These are phyloP conservation scores for Colletotrichum sp. DNA, from an alignment of 2,329 filamentous ascomycete genomes.

Conservation along the genomic window DNA sequence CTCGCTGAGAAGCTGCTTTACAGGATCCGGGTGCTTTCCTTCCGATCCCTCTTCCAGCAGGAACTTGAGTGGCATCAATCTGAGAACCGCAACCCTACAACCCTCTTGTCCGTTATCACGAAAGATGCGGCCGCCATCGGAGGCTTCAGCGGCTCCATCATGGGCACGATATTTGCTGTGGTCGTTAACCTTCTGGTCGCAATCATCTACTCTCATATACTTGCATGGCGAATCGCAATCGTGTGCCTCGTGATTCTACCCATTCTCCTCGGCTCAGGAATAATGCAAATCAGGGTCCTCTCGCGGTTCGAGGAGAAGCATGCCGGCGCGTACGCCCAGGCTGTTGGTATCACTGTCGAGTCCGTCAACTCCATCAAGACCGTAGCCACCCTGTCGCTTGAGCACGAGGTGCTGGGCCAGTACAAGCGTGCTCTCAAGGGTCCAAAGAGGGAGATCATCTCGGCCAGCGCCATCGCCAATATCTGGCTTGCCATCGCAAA, in stretches of 20 bases:
- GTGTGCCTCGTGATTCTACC: conserved; percentile 74
- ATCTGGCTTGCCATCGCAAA: conserved; percentile 65
- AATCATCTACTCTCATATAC: conserved; percentile 70
- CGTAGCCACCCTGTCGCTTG: conserved; percentile 58
- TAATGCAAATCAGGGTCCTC: conserved; percentile 70
- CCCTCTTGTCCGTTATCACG: conserved; percentile 70
- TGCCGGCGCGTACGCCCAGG: conserved; percentile 66
- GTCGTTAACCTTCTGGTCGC: conserved; percentile 70
- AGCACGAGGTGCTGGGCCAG: conserved; percentile 54
- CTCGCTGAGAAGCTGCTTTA: conserved; percentile 68
- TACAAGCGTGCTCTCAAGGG: conserved; percentile 56
- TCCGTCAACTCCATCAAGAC: conserved; percentile 71
- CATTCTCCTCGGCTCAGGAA: conserved; percentile 69
- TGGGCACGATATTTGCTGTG: conserved; percentile 72
- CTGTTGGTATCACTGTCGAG: conserved; percentile 69
- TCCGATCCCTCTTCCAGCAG: conserved; percentile 69
- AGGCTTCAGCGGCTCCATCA: conserved; percentile 71
- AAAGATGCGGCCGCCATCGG: conserved; percentile 70
- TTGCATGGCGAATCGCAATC: conserved; percentile 78
- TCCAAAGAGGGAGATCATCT: conserved; percentile 58
- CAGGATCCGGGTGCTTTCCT: conserved; percentile 65
- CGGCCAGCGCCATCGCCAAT: conserved; percentile 56
- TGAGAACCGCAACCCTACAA: conserved; percentile 62
- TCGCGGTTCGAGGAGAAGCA: conserved; percentile 67
- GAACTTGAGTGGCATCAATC: conserved; percentile 75